phyloP scores from a whole-genome alignment of 2,329 filamentous ascomycete genomes.

The Verticillium tricorpus region DNA sequence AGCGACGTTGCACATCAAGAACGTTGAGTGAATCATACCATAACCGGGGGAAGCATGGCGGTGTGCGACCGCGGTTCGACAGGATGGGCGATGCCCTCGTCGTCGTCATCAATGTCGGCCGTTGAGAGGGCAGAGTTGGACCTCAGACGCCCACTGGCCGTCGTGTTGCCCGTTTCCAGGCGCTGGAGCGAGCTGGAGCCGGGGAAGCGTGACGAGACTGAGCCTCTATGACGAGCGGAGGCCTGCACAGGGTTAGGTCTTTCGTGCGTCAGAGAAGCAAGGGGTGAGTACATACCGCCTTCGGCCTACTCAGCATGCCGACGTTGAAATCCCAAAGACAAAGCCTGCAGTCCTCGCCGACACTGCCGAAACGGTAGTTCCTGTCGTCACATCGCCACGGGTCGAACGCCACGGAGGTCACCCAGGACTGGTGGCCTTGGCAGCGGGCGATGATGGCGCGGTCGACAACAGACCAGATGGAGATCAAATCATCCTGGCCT shows the following conservation, averaged over 20 bases:
- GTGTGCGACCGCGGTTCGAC: conserved; percentile 83
- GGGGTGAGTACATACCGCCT: conserved; percentile 56
- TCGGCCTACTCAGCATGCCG: conserved; percentile 90
- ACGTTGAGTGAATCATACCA: conserved; percentile 51
- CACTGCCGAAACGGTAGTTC: conserved; percentile 93
- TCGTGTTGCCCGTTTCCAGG: conserved; percentile 59
- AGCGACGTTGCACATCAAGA: conserved; percentile 1
- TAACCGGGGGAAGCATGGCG: conserved; percentile 83
- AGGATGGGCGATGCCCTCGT: conserved; percentile 63
- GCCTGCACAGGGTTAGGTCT: conserved; percentile 29
- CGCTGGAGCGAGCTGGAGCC: conserved; percentile 41
- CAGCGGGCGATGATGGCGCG: conserved; percentile 83
- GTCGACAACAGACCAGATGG: conserved; percentile 89
- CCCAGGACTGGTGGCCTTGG: conserved; percentile 94
- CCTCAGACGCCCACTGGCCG: conserved; percentile 52
- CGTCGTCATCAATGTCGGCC: conserved; percentile 41
- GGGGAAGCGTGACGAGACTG: conserved; percentile 45
- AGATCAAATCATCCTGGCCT: conserved; percentile 92
- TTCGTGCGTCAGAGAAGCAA: too few relatives aligned
- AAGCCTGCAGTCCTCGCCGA: conserved; percentile 87
- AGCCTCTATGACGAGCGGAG: conserved; percentile 52
- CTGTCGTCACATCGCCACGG: conserved; percentile 95
- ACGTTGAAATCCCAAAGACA: conserved; percentile 97
- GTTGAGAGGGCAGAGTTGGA: conserved; percentile 65
- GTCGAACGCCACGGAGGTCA: conserved; percentile 89